Conservation (phyloP, 2,329 filamentous ascomycete species). For the Calonectria hongkongensis region DNA sequence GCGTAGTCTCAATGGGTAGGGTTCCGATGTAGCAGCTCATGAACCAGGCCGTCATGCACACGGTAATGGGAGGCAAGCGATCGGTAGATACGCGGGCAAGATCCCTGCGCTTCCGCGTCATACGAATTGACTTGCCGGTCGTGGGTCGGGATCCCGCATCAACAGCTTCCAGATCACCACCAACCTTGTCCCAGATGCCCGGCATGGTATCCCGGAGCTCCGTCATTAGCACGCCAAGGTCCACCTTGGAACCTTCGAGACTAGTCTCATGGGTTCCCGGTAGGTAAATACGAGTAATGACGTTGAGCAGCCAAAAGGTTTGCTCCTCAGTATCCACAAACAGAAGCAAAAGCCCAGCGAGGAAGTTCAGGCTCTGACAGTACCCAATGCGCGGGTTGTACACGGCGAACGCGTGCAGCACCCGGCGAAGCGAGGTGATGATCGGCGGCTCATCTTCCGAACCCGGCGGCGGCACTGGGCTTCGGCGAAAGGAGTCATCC, state of each 20-base stretch:
- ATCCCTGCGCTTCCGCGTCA: slow-evolving; percentile 62
- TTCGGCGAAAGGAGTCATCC: slow-evolving; percentile 58
- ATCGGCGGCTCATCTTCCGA: slow-evolving; percentile 81
- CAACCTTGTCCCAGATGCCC: slow-evolving; percentile 90
- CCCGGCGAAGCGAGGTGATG: slow-evolving; percentile 86
- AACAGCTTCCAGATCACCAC: slow-evolving; percentile 79
- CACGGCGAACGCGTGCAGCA: slow-evolving; percentile 91
- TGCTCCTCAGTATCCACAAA: slow-evolving; percentile 94
- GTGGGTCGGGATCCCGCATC: slow-evolving; percentile 62
- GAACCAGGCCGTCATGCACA: slow-evolving; percentile 97
- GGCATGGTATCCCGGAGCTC: slow-evolving; percentile 89
- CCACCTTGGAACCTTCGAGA: slow-evolving; percentile 93
- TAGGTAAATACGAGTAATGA: slow-evolving; percentile 91
- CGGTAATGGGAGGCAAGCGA: slow-evolving; percentile 89
- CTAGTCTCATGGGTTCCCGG: slow-evolving; percentile 94
- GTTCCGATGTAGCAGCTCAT: slow-evolving; percentile 98
- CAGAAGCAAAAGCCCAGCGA: slow-evolving; percentile 90
- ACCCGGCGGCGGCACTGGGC: slow-evolving; percentile 57
- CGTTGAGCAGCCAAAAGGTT: slow-evolving; percentile 93
- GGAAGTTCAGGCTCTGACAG: slow-evolving; percentile 96
- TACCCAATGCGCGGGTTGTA: slow-evolving; percentile 96
- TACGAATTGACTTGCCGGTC: slow-evolving; percentile 60
- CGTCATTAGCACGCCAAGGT: slow-evolving; percentile 94
- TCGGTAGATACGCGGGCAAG: slow-evolving; percentile 64
- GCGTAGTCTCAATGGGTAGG: slow-evolving; percentile 90